Base-by-base conservation (phyloP, 2,329 filamentous ascomycete genomes). In the Septoria linicola region DNA sequence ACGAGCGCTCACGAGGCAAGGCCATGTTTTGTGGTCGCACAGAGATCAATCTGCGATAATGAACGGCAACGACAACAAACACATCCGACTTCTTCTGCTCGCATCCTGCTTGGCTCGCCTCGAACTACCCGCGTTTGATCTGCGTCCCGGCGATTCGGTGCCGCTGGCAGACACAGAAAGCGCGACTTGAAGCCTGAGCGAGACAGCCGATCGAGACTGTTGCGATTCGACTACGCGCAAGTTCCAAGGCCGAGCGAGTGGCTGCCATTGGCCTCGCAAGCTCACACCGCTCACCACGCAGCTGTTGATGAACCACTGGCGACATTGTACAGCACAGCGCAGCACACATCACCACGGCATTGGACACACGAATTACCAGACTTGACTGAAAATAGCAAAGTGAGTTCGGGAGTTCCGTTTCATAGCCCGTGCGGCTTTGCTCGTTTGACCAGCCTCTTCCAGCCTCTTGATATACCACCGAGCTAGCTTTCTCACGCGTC, bases 361-460 rank as follows among this genome's bases (percentile, higher is more conserved):
- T 27, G 10, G 23, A 5, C 5, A 27, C 23, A 27, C 23, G n/a
- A n/a, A n/a, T n/a, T 20, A 7, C 16, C 36, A 8, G 36, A 16
- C 14, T 8, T 20, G 19, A 14, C 39, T 21, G 41, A 13, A 43
- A 43, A 43, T 20, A 43, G 41, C 16, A 3, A 31, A 25, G 41
- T 43, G 27, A 43, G 41, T 34, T 32, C n/a, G 41, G 41, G 23
- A 31, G 23, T 23, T 19, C 11, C 41, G 41, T 43, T 43, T 43
- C 41, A 27, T 5, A 5, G 41, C 43, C 13, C 43, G 34, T 47
- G 16, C 3, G 4, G 11, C 19, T 8, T 23, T 39, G 7, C 16
- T 30, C 13, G 42, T 34, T 36, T 45, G 43, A 30, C 43, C 43
- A 47, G 34, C 43, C 43, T 47, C 43, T 17, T 7, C 17, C 36